Evolutionary conservation across 495 filamentous ascomycete species (phyloP).

Genomic region (Daldinia vernicosa): DNA sequence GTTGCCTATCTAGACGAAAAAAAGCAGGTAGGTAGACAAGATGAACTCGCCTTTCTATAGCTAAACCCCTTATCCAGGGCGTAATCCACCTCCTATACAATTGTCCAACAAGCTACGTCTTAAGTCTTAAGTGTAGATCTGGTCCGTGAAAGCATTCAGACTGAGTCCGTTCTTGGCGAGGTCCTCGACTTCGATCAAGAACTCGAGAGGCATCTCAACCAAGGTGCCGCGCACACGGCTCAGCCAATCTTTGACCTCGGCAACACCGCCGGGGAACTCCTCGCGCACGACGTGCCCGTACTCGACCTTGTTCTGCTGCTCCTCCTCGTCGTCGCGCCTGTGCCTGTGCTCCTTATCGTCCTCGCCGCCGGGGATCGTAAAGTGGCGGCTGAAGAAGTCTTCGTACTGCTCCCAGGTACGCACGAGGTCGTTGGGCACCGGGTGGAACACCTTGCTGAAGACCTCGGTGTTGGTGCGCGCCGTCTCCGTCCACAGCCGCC

Average conservation of each 20-base stretch:
- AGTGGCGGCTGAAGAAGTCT: constrained; percentile 76
- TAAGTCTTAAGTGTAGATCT: constrained; percentile 71
- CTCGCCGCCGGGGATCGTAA: constrained; percentile 63
- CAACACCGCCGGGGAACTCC: constrained; percentile 74
- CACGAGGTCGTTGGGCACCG: constrained; percentile 82
- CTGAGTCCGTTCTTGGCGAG: constrained; percentile 85
- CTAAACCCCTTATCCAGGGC: not conserved
- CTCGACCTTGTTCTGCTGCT: constrained; percentile 53
- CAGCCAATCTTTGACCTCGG: constrained; percentile 84
- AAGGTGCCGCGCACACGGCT: constrained; percentile 78
- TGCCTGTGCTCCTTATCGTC: constrained; percentile 42
- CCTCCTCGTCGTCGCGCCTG: constrained; percentile 16
- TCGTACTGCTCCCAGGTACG: constrained; percentile 88
- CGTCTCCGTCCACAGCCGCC: constrained; percentile 74
- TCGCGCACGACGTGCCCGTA: constrained; percentile 89
- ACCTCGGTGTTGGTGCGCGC: constrained; percentile 85
- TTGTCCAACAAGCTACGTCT: not conserved
- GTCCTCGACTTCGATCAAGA: constrained; percentile 83
- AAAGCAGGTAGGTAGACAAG: not conserved
- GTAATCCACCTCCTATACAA: not conserved
- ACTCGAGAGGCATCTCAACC: constrained; percentile 93
- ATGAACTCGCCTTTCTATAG: not conserved
- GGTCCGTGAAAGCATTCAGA: constrained; percentile 82
- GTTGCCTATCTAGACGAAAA: not conserved
- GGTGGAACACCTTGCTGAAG: constrained; percentile 86